Conservation (phyloP, 73 alveolate genomes). For the Stentor coeruleus region DNA sequence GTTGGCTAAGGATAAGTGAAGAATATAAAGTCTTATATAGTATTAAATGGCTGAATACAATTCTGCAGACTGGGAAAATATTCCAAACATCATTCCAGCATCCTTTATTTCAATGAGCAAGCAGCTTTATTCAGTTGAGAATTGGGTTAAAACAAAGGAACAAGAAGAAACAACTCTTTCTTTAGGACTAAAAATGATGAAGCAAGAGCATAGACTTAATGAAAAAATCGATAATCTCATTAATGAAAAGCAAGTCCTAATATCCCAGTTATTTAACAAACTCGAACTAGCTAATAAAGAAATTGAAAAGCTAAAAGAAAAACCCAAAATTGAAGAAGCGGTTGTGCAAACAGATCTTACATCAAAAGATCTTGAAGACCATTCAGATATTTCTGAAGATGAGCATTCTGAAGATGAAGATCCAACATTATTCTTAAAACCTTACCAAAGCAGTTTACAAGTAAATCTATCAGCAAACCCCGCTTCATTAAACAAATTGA, state of each 20-base stretch:
- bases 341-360: not conserved
- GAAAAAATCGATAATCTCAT: not conserved
- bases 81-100: not conserved
- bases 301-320: not conserved
- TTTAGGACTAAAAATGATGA: not conserved
- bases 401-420: slow-evolving; percentile 3
- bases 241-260: not conserved
- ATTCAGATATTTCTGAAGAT: not conserved
- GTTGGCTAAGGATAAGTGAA: too few relatives aligned
- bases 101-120: not conserved
- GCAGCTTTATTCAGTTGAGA: not conserved
- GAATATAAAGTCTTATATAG: not conserved
- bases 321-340: not conserved
- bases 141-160: not conserved
- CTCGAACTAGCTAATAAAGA: not conserved
- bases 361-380: not conserved
- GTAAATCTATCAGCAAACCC: not conserved
- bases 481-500: not conserved
- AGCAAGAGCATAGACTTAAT: not conserved
- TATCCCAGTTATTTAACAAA: not conserved
- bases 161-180: not conserved
- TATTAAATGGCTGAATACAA: not conserved
- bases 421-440: not conserved
- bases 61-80: not conserved
- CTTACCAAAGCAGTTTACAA: not conserved